Conservation (phyloP, 2,329 filamentous ascomycete genomes). For the Diplocarpon mali region DNA sequence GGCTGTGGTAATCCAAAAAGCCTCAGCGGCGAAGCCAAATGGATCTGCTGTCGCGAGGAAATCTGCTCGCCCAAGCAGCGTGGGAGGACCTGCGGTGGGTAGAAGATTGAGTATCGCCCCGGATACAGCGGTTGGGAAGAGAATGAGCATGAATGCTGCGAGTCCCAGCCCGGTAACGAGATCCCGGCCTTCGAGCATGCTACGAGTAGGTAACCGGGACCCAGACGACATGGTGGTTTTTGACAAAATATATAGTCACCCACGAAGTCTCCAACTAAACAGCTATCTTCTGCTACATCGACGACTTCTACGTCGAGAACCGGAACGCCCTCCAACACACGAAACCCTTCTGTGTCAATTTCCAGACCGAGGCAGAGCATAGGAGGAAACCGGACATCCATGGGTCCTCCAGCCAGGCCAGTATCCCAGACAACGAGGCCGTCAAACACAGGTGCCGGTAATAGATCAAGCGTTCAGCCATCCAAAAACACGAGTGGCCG, state of each 20-base stretch:
- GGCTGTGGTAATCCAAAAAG: slow-evolving; percentile 46
- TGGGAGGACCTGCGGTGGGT: slow-evolving; percentile 25
- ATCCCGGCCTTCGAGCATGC: slow-evolving; percentile 43
- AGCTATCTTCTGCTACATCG: slow-evolving; percentile 43
- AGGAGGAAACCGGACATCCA: slow-evolving; percentile 47
- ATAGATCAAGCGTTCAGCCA: slow-evolving; percentile 16
- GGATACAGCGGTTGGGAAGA: slow-evolving; percentile 45
- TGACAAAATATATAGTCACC: slow-evolving; percentile 45
- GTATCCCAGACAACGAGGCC: slow-evolving; percentile 28
- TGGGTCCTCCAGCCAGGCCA: slow-evolving; percentile 47
- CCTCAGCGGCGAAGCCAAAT: slow-evolving; percentile 28
- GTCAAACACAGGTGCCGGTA: slow-evolving; percentile 29
- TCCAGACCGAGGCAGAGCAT: slow-evolving; percentile 44
- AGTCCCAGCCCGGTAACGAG: slow-evolving; percentile 62
- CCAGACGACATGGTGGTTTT: background rate
- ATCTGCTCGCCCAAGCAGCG: slow-evolving; percentile 35
- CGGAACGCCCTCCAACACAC: slow-evolving; percentile 47
- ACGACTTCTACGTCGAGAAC: slow-evolving; percentile 51
- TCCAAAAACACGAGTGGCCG: slow-evolving; percentile 13
- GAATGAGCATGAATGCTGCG: slow-evolving; percentile 59
- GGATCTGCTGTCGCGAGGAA: slow-evolving; percentile 27
- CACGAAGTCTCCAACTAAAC: slow-evolving; percentile 71
- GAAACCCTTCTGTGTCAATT: slow-evolving; percentile 30
- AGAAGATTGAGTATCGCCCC: slow-evolving; percentile 34
- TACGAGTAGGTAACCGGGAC: slow-evolving; percentile 36